phyloP scores from a whole-genome alignment of 148 eudicot species.

The Dianthus caryophyllus region DNA sequence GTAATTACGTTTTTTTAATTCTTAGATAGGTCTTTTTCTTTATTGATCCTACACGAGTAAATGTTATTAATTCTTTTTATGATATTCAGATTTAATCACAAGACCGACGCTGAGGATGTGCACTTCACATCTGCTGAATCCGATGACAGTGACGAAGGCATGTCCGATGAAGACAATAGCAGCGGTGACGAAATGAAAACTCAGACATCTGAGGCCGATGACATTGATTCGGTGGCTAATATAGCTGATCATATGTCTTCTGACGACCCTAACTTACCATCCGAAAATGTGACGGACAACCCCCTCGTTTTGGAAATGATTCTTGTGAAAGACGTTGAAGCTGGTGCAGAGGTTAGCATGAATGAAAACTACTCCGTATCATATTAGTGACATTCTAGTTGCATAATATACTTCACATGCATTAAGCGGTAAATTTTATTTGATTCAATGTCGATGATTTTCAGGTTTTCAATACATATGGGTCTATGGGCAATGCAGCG shows the following conservation, averaged over 20 bases:
- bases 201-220: constrained; percentile 18
- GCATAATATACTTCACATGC: too few species aligned
- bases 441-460: neutral
- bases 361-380: too few species aligned
- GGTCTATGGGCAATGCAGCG: constrained; percentile 84
- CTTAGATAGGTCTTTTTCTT: neutral
- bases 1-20: neutral
- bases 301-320: constrained; percentile 65
- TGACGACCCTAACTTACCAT: constrained; percentile 25
- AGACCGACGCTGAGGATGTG: constrained; percentile 92
- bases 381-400: too few species aligned
- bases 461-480: constrained; percentile 94
- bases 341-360: constrained; percentile 62
- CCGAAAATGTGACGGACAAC: constrained; percentile 37
- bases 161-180: constrained; percentile 24
- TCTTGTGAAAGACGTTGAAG: constrained; percentile 72
- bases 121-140: constrained; percentile 57
- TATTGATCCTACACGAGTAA: neutral
- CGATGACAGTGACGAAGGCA: constrained; percentile 32
- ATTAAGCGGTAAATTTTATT: too few species aligned
- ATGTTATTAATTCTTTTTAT: neutral
- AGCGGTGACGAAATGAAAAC: constrained; percentile 16
- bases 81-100: constrained; percentile 76
- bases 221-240: constrained; percentile 13
- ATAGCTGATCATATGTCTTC: constrained; percentile 5